A percentile compares a stretch with the other conserved stretches of the same genome.
Evolutionary conservation across 805 yeast genomes (phyloP).

Genomic region (Teunomyces atbi): DNA sequence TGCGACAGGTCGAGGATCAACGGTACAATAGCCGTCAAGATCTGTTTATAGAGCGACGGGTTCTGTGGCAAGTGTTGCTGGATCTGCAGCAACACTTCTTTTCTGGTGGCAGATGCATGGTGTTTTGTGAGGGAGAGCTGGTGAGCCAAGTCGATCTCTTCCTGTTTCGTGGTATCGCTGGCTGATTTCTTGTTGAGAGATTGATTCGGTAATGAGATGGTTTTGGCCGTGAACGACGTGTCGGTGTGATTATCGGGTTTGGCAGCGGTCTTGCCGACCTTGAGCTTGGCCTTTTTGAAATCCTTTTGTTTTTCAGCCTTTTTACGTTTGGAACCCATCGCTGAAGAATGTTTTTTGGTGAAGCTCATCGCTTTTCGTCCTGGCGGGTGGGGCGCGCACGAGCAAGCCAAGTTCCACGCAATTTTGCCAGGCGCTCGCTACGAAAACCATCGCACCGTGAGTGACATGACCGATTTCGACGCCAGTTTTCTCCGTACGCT

Average conservation of each 20-base stretch:
- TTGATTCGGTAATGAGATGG: conserved; percentile 50
- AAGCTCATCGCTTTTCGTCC: not conserved
- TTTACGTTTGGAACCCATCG: conserved; percentile 47
- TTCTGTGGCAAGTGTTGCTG: conserved; percentile 51
- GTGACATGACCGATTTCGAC: conserved; percentile 17
- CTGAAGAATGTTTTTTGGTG: not conserved
- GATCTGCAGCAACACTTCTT: conserved; percentile 61
- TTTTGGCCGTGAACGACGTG: conserved; percentile 76
- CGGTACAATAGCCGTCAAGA: conserved; percentile 58
- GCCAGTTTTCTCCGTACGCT: conserved; percentile 22
- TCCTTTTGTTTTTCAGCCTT: conserved; percentile 68
- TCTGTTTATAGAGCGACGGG: conserved; percentile 53
- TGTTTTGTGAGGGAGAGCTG: conserved; percentile 71
- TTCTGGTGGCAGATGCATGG: conserved; percentile 67
- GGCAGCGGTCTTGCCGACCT: conserved; percentile 80
- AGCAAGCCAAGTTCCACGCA: not conserved
- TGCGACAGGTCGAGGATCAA: conserved; percentile 64
- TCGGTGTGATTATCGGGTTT: conserved; percentile 77
- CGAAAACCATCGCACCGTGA: not conserved
- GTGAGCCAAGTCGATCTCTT: conserved; percentile 51
- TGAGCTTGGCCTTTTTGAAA: conserved; percentile 73
- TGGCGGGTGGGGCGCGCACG: not conserved
- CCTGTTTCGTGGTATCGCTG: conserved; percentile 13
- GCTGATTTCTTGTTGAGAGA: conserved; percentile 20
- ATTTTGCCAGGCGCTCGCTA: not conserved